Base-by-base conservation (phyloP, 495 filamentous ascomycete genomes). In the Penicillium angulare region DNA sequence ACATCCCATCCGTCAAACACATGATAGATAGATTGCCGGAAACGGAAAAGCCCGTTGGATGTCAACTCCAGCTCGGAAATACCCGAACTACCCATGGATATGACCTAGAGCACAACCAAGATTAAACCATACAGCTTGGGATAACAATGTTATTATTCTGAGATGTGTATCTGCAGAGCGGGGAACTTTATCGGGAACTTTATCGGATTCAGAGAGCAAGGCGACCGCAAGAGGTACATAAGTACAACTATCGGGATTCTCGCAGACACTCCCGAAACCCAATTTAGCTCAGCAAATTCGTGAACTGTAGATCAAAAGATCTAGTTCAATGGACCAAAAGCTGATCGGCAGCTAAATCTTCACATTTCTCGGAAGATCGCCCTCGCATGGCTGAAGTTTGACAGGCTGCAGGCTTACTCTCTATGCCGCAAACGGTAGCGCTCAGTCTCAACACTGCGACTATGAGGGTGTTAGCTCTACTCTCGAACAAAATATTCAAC, bases 351-450 rank as follows among this genome's bases (percentile, higher is more conserved):
- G 20, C 18, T 3, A n/a, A 18, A 23, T 16, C 41, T 32, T 48
- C 38, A 41, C 45, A 49, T 55, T 55, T 46, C 45, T 52, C 35
- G 22, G 18, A 29, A 20, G 13, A 18, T 36, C 34, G 18, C 2
- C 29, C 20, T 42, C 50, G 47, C 46, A 50, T 53, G 55, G 42
- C 20, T 33, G 15, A 27, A 42, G 46, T 50, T 31, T 27, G 21
- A 43, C 15, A 7, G 27, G 20, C 20, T 10, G 40, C 20, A 43
- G 21, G 17, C 31, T 49, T 10, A 5, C 21, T 15, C n/a, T 47
- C 36, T n/a, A n/a, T 18, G 29, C 50, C 50, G 55, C 46, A 58
- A 53, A 41, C 55, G 36, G 55, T 17, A 47, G 21, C 23, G 33
- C 21, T 27, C 16, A 57, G 36, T 12, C 15, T 47, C 9, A 31